phyloP scores from a whole-genome alignment of 2,329 filamentous ascomycete species.

The Diaporthe aspalathi region DNA sequence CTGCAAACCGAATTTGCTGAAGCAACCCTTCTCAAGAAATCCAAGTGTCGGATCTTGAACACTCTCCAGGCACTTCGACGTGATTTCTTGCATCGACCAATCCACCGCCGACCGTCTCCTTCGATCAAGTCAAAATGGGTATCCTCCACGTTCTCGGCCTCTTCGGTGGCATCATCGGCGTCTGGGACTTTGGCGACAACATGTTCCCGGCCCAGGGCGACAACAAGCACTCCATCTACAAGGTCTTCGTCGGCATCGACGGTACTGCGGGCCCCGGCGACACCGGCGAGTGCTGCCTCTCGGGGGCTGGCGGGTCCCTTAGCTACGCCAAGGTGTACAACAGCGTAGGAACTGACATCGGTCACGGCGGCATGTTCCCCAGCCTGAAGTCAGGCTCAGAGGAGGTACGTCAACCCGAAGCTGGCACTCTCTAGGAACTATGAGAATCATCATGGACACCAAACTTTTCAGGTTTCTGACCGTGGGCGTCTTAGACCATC shows the following conservation, averaged over 20 bases:
- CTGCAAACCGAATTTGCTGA: not conserved
- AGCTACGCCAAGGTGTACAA: not conserved
- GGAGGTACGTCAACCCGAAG: not conserved
- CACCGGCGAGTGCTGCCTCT: not conserved
- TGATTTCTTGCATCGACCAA: not conserved
- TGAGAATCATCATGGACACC: no score
- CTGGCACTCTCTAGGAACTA: not conserved
- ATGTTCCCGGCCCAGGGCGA: not conserved
- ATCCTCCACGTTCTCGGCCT: not conserved
- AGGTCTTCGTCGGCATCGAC: constrained; percentile 9
- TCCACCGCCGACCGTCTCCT: not conserved
- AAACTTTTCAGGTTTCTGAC: not conserved
- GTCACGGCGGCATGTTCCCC: not conserved
- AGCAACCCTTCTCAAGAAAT: not conserved
- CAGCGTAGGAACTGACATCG: not conserved
- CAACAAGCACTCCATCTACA: not conserved
- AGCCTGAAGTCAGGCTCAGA: not conserved
- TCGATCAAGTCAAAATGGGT: not conserved
- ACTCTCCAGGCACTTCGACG: not conserved
- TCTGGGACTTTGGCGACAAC: not conserved
- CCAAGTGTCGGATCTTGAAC: not conserved
- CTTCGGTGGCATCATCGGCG: not conserved
- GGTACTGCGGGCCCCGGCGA: not conserved
- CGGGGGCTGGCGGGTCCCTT: not conserved
- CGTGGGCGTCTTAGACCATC: not conserved